Evolutionary conservation across 495 filamentous ascomycete species (phyloP).

Genomic region (Cairneyella variabilis): DNA sequence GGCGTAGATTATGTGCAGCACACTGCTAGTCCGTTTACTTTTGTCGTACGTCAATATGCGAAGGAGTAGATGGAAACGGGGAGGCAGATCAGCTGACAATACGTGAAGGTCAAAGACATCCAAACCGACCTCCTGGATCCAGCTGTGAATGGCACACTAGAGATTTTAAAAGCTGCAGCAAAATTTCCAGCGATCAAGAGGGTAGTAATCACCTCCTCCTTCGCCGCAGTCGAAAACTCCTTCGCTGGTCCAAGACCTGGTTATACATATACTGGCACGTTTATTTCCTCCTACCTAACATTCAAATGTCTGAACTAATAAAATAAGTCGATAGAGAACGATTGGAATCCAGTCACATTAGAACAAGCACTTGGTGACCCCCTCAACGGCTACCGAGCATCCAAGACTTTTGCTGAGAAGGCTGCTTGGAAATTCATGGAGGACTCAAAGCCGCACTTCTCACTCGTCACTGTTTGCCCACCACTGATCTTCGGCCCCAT

Average conservation of each 20-base stretch:
- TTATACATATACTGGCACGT: slow-evolving; percentile 29
- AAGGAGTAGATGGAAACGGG: neutral
- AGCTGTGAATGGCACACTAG: slow-evolving; percentile 28
- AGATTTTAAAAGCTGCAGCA: slow-evolving; percentile 28
- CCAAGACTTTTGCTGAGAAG: slow-evolving; percentile 32
- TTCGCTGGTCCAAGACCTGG: slow-evolving; percentile 27
- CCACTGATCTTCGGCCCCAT: neutral
- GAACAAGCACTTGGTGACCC: slow-evolving; percentile 23
- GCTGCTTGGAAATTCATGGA: slow-evolving; percentile 32
- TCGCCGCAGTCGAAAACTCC: slow-evolving; percentile 32
- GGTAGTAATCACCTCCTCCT: slow-evolving; percentile 32
- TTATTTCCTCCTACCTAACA: no score
- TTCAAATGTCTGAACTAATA: no score
- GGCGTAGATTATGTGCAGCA: neutral
- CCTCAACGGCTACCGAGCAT: slow-evolving; percentile 33
- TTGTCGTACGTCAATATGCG: neutral
- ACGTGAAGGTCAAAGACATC: slow-evolving; percentile 18
- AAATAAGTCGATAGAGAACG: no score
- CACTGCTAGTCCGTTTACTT: neutral
- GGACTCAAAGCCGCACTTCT: slow-evolving; percentile 11
- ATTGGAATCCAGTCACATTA: slow-evolving; percentile 36
- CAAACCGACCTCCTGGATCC: slow-evolving; percentile 33
- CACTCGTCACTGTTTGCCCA: neutral
- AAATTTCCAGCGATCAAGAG: slow-evolving; percentile 20
- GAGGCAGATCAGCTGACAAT: neutral